These are phyloP conservation scores for Yamadazyma takamatsuzukensis DNA, from an alignment of 805 yeast species.

Conservation along the genomic window DNA sequence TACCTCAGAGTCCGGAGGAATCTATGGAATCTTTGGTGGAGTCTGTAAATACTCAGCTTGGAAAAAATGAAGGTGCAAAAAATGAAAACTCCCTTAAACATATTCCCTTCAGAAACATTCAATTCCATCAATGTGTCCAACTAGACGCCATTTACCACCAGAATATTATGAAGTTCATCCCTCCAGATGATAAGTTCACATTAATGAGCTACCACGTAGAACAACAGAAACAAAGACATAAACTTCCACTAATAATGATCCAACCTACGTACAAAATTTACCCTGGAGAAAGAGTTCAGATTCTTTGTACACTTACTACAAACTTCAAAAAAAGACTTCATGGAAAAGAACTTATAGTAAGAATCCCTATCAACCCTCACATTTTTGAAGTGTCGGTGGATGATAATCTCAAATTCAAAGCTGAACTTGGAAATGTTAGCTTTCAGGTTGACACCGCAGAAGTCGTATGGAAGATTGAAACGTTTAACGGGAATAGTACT, in stretches of 20 bases:
- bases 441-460: conserved; percentile 69
- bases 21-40: too few relatives aligned
- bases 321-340: conserved; percentile 33
- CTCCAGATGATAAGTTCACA: conserved; percentile 64
- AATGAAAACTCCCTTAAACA: conserved; percentile 7
- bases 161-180: conserved; percentile 72
- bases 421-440: conserved; percentile 67
- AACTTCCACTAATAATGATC: conserved; percentile 43
- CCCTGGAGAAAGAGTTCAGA: conserved; percentile 23
- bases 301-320: conserved; percentile 32
- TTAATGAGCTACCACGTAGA: conserved; percentile 41
- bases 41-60: too few relatives aligned
- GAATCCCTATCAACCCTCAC: conserved; percentile 33
- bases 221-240: conserved; percentile 32
- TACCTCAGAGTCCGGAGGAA: too few relatives aligned
- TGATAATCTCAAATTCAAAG: conserved; percentile 58
- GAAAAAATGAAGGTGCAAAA: too few relatives aligned
- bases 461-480: conserved; percentile 68
- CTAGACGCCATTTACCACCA: conserved; percentile 62
- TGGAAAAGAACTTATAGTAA: conserved; percentile 25
- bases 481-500: conserved; percentile 57
- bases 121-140: conserved; percentile 67
- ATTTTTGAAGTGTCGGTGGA: conserved; percentile 19
- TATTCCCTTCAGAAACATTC: conserved; percentile 36
- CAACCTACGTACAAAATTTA: conserved; percentile 31